Base-by-base conservation (phyloP, 1,284 basidiomycete genomes). In the Puccinia novopanici region DNA sequence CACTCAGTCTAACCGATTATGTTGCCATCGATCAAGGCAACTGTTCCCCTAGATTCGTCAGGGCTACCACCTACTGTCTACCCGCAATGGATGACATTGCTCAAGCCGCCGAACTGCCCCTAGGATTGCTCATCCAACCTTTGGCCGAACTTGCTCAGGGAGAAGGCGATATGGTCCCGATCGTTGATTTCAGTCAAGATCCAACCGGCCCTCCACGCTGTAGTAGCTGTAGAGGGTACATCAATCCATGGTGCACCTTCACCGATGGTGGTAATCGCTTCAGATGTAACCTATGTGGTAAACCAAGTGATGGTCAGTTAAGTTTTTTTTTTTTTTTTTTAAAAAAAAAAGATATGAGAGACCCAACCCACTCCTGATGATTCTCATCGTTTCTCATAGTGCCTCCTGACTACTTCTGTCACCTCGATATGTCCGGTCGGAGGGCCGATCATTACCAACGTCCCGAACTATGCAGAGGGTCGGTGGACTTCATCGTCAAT, bases 211-310 rank as follows among this genome's bases (percentile, higher is more conserved):
- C 96, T 19, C 90, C 93, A 17, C 89, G 97, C 52, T 99, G 97
- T 85, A 90, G 89, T 75, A 88, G 90, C 63, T 99, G 97, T 86
- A 89, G 94, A 83, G 93, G 89, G 0, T 99, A 99, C 86, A 89
- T 99, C 84, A 99, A 98, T 85, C 92, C 95, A 0, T 99, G 95
- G 95, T 94, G 92, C 85, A 88, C 89, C 45, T 99, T 93, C 89
- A 88, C 90, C 22, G 90, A 93, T 52, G 93, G 93, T 12, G 97
- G 97, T 3, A 89, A 90, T 82, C 90, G 89, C 83, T 99, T 95
- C 93, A 91, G 89, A 83, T 99, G 97, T 86, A 99, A 98, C 87
- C 86, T 99, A 5, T 99, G 97, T 86, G 87, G 89, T 10, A 89
- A 91, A 81, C 89, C 92, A 83, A 95, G 93, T 27, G 89, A 91